These are phyloP conservation scores for Phytopythium montanum DNA, from an alignment of 352 stramenopile species.

Conservation along the genomic window DNA sequence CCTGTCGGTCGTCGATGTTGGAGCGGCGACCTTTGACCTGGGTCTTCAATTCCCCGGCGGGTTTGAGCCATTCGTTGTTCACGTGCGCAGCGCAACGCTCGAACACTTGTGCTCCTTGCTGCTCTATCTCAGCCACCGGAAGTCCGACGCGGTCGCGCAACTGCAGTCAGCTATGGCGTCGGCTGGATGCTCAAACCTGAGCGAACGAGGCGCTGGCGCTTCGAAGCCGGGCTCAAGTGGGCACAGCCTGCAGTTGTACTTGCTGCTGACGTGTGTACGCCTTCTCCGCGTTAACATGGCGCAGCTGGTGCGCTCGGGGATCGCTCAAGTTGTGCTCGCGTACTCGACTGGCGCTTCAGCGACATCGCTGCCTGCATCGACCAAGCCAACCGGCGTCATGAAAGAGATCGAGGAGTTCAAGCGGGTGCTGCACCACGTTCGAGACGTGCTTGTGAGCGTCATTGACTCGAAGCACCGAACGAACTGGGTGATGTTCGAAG, in stretches of 20 bases:
- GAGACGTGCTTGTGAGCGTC: constrained; percentile 24
- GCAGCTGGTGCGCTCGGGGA: constrained; percentile 57
- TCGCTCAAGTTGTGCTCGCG: constrained; percentile 34
- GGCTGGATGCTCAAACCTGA: neutral
- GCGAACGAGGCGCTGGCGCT: neutral
- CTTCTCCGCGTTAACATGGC: constrained; percentile 76
- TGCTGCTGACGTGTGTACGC: constrained; percentile 61
- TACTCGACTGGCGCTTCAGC: neutral
- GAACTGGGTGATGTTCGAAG: constrained; percentile 5
- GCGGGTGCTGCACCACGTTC: constrained; percentile 6
- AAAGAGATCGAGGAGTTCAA: neutral
- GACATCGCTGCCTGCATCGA: neutral
- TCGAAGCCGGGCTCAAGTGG: neutral
- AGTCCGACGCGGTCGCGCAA: constrained; percentile 22
- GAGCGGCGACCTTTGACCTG: neutral
- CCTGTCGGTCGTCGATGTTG: neutral
- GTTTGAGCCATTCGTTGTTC: constrained; percentile 37
- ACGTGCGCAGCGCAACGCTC: constrained; percentile 47
- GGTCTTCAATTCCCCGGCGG: constrained; percentile 25
- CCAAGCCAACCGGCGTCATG: neutral
- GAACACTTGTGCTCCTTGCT: constrained; percentile 32
- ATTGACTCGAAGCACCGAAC: constrained; percentile 20
- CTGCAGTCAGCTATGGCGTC: neutral
- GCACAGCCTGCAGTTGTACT: constrained; percentile 46
- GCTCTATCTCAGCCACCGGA: constrained; percentile 35